Evolutionary conservation across 2,329 filamentous ascomycete genomes (phyloP).

Genomic region (Fonsecaea erecta): DNA sequence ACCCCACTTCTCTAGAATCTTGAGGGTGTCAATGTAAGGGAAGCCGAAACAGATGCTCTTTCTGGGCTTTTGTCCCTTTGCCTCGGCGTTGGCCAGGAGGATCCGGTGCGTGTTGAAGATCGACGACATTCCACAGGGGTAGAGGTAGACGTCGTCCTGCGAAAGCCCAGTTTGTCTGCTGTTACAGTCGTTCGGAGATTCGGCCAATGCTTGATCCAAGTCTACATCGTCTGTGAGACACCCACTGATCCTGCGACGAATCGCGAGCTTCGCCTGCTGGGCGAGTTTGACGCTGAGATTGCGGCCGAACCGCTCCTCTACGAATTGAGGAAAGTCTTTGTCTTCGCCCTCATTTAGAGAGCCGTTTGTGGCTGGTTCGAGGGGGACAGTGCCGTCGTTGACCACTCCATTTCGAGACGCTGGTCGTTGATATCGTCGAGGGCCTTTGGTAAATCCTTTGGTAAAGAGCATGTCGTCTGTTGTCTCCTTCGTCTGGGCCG

Average conservation of each 20-base stretch:
- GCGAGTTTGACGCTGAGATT: constrained; percentile 83
- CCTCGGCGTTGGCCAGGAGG: constrained; percentile 67
- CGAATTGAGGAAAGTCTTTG: constrained; percentile 75
- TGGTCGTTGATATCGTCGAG: constrained; percentile 75
- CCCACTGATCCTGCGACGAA: constrained; percentile 85
- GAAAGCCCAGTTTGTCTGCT: constrained; percentile 64
- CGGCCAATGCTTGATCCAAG: constrained; percentile 62
- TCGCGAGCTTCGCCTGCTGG: constrained; percentile 80
- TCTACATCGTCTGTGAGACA: constrained; percentile 76
- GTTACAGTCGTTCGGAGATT: constrained; percentile 41
- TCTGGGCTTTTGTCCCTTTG: constrained; percentile 42
- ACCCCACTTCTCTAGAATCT: constrained; percentile 92
- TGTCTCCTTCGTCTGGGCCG: constrained; percentile 31
- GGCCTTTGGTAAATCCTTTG: constrained; percentile 74
- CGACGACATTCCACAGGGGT: constrained; percentile 89
- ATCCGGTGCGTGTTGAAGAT: constrained; percentile 87
- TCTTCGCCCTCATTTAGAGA: constrained; percentile 45
- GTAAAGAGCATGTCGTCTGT: constrained; percentile 43
- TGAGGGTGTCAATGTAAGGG: constrained; percentile 94
- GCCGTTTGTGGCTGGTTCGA: constrained; percentile 27
- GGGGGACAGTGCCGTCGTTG: constrained; percentile 40
- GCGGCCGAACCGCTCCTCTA: constrained; percentile 92
- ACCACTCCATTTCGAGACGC: constrained; percentile 55
- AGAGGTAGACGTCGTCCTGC: constrained; percentile 87
- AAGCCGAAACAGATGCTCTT: constrained; percentile 96